Evolutionary conservation across 257 asterid species (phyloP), one percentile per base, ranked within the genome.

Genomic region (Solanum verrucosum): DNA sequence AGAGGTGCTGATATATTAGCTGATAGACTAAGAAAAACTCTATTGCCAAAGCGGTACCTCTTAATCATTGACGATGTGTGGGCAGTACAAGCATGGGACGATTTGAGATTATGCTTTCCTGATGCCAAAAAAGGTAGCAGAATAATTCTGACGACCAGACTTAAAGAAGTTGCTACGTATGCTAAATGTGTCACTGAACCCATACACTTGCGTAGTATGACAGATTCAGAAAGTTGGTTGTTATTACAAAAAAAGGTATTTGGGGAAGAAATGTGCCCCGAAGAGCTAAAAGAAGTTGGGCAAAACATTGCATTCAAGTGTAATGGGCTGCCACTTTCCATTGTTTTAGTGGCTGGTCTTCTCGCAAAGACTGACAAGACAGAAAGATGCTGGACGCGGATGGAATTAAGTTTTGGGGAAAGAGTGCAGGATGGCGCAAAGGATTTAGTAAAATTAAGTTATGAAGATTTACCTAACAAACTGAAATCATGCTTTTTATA

Each of bases 401-500:
- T 40, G 37, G 65, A 78, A 25, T 42, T 15, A 78, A 14, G 37
- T 25, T 78, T 78, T 42, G 63, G 37, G 10, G 84, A 25, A 25
- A 27, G 14, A 25, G 34, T 78, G 35, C 84, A 42, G n/a, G 63
- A 12, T 78, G 84, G 60, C 3, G 37, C 84, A n/a, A 25, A 60
- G 13, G 87, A 35, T 8, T 38, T 34, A 60, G 34, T 35, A 4
- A 84, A 84, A 3, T 71, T 91, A 86, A 90, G 93, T 68, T 90
- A 89, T 9, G 87, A 90, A 34, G 68, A 89, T 35, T 37, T 92
- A 75, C 92, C 92, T 42, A 29, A 72, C 77, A 88, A 87, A 79
- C 72, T 88, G 88, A 90, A 86, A 87, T 13, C 74, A 9, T 87
- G 86, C 23, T 59, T 87, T 29, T 12, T 83, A 46, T 52, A 83